Evolutionary conservation across 441 rosid genomes (phyloP), one percentile per base, ranked within the genome.

Genomic region (Breynia disticha): DNA sequence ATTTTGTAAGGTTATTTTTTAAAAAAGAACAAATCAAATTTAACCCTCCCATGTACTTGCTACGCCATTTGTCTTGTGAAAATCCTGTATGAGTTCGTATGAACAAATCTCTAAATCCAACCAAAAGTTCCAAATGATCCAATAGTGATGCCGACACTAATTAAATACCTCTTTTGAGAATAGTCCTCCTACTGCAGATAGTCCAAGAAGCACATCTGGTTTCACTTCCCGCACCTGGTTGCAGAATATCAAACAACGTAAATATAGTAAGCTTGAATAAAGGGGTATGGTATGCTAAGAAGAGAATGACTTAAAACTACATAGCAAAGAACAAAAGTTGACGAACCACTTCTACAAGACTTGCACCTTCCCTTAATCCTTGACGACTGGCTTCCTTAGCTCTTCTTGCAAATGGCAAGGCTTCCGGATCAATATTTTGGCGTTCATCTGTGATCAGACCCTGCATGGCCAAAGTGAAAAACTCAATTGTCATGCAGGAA

Each of bases 181-280:
- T 69, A 94, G 66, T 24, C 99, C 99, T 59, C 99, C 99, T 79
- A 94, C 99, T 17, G 95, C 99, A 61, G 99, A 94, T 68, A 94
- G 77, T 65, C 99, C 99, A 71, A 94, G 97, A 68, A 94, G 97
- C 66, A 94, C 97, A 72, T 94, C 96, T 59, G 96, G 97, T 75
- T 87, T 85, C 71, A 94, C 99, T 73, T 79, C 81, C 48, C 72
- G 81, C 72, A 94, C 96, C 99, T 94, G 76, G 71, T 65, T 57
- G 63, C 49, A 54, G 63, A 56, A 61, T 10, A 58, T 60, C 46
- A 65, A 17, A 35, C 17, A 28, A 52, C 45, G 22, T 54, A 4
- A 20, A 59, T 37, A 43, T n/a, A 53, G 38, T 17, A 12, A 24
- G 17, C 18, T 16, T 5, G 28, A 53, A 58, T 50, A 16, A 19